These are phyloP conservation scores for Corchorus olitorius DNA, from an alignment of 345 rosid genomes.

Conservation along the genomic window DNA sequence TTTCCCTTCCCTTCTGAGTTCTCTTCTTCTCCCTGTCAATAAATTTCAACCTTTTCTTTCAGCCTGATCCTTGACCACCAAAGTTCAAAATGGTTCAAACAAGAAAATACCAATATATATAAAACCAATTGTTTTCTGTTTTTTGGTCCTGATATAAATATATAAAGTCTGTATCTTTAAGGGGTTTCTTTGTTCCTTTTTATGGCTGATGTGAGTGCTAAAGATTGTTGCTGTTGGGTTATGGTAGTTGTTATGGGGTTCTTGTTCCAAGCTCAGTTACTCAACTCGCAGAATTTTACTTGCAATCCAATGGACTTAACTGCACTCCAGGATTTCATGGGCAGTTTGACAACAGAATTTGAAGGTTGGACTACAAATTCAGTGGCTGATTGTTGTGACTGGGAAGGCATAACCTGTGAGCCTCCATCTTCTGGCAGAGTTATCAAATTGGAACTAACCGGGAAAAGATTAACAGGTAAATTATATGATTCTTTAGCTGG, in stretches of 20 bases:
- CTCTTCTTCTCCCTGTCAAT: too few species aligned
- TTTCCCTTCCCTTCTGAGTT: too few species aligned
- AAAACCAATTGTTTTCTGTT: slow-evolving; percentile 5
- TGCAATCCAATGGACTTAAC: slow-evolving; percentile 55
- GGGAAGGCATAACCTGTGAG: too few species aligned
- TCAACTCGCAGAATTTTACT: slow-evolving; percentile 41
- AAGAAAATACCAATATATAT: slow-evolving; percentile 26
- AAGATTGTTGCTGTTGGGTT: slow-evolving; percentile 36
- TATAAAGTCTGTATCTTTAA: background rate
- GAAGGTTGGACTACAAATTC: too few species aligned
- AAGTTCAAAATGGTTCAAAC: slow-evolving; percentile 19
- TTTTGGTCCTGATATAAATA: too few species aligned
- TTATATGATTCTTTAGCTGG: too few species aligned
- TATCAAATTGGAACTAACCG: too few species aligned
- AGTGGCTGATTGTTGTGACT: too few species aligned
- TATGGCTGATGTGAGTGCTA: slow-evolving; percentile 50
- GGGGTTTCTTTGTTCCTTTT: background rate
- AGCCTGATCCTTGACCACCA: too few species aligned
- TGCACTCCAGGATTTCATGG: slow-evolving; percentile 49
- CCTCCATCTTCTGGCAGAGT: too few species aligned
- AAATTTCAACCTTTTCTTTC: background rate
- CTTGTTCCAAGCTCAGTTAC: slow-evolving; percentile 27
- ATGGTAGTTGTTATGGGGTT: slow-evolving; percentile 36
- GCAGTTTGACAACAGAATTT: slow-evolving; percentile 38
- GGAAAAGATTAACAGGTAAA: too few species aligned